Percentiles rank a stretch among this genome's conserved stretches.
phyloP scores from a whole-genome alignment of 345 rosid species.

The Salix brachista region DNA sequence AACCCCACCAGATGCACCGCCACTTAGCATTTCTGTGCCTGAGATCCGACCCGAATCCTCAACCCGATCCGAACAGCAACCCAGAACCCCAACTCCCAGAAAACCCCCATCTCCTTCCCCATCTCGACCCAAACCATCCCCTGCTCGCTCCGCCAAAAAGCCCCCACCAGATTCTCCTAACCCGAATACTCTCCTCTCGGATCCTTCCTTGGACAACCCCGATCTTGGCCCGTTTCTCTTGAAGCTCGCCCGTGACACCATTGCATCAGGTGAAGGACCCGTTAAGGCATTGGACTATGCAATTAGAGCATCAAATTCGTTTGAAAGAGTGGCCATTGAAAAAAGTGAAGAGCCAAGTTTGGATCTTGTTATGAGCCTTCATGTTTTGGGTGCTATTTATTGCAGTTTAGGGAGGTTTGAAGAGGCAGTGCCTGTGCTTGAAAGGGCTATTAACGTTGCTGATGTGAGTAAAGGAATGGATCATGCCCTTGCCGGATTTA shows the following conservation, averaged over 20 bases:
- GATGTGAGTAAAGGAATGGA: constrained; percentile 68
- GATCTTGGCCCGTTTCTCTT: constrained; percentile 98
- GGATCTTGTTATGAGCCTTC: constrained; percentile 93
- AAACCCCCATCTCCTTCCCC: constrained; percentile 73
- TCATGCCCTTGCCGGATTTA: constrained; percentile 86
- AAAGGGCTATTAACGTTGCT: constrained; percentile 78
- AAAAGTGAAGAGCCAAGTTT: constrained; percentile 62
- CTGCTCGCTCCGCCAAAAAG: constrained; percentile 58
- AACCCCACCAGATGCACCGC: constrained; percentile 67
- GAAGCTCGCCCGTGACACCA: constrained; percentile 88
- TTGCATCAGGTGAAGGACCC: constrained; percentile 95
- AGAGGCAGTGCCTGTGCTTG: constrained; percentile 87
- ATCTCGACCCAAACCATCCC: constrained; percentile 79
- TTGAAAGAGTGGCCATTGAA: constrained; percentile 47
- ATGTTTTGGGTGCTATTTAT: constrained; percentile 88
- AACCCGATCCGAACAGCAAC: constrained; percentile 40
- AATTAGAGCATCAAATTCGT: constrained; percentile 80
- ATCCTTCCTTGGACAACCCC: constrained; percentile 87
- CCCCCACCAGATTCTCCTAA: constrained; percentile 64
- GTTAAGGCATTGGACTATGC: constrained; percentile 86
- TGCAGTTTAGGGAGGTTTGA: constrained; percentile 92
- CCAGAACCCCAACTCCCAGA: constrained; percentile 30
- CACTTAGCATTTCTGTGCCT: constrained; percentile 64
- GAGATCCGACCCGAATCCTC: constrained; percentile 36
- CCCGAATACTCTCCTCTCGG: constrained; percentile 27